These are phyloP conservation scores for Eucalyptus guilfoylei DNA, from an alignment of 345 rosid species.

Conservation along the genomic window DNA sequence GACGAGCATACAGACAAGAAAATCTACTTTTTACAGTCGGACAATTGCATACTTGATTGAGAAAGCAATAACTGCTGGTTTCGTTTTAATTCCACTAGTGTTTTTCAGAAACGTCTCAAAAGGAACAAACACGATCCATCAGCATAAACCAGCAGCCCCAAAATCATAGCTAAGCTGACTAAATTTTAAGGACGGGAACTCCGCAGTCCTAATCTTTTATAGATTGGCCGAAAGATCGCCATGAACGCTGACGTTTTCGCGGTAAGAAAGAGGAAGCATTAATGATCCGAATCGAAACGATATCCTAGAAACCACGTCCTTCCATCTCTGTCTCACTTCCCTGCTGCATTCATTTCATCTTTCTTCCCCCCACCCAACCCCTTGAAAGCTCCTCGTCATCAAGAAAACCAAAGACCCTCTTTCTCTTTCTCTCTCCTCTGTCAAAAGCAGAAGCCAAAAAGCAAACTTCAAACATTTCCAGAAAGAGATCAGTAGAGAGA, in stretches of 20 bases:
- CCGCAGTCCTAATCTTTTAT: background rate
- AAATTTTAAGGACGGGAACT: background rate
- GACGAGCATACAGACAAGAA: background rate
- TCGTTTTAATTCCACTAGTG: background rate
- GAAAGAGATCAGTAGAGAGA: background rate
- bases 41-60: background rate
- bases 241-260: background rate
- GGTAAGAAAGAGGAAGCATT: background rate
- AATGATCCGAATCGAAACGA: background rate
- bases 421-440: background rate
- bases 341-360: background rate
- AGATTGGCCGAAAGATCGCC: background rate
- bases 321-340: background rate
- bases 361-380: background rate
- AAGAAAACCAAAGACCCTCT: background rate
- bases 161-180: background rate
- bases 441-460: background rate
- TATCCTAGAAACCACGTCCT: background rate
- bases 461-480: background rate
- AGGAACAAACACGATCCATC: background rate
- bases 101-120: background rate
- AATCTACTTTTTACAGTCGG: background rate
- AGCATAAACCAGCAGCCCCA: background rate
- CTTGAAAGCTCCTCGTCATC: background rate
- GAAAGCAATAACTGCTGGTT: background rate